These are phyloP conservation scores for Saccharomyces uvarum DNA, from an alignment of 1,139 yeast genomes.

Conservation along the genomic window DNA sequence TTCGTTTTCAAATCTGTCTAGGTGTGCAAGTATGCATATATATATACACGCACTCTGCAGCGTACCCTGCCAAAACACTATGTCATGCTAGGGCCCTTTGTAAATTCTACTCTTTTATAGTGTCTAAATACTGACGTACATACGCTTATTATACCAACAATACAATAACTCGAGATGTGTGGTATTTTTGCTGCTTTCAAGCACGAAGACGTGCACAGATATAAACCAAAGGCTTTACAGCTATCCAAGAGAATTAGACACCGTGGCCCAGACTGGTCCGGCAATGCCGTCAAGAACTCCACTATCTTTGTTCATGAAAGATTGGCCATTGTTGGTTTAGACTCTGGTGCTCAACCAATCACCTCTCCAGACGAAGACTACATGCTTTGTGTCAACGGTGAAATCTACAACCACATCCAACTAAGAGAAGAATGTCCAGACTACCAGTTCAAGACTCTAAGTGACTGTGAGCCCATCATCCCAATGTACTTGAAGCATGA, in stretches of 20 bases:
- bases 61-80: neutral
- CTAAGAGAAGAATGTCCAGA: conserved; percentile 66
- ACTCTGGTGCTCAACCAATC: conserved; percentile 96
- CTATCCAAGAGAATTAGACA: conserved; percentile 89
- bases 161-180: conserved; percentile 52
- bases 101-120: neutral
- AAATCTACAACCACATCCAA: conserved; percentile 91
- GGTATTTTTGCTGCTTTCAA: conserved; percentile 91
- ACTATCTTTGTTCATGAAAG: conserved; percentile 89
- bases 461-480: conserved; percentile 95
- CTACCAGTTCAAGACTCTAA: conserved; percentile 73
- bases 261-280: conserved; percentile 99
- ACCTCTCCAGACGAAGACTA: conserved; percentile 67
- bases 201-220: conserved; percentile 68
- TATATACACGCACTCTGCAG: neutral
- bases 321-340: conserved; percentile 90
- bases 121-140: neutral
- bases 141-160: neutral
- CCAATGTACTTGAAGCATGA: conserved; percentile 85
- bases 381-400: conserved; percentile 87
- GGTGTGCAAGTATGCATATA: neutral
- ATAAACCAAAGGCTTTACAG: conserved; percentile 82
- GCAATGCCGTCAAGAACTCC: conserved; percentile 68
- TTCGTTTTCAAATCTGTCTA: neutral
- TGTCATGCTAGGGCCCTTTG: neutral